These are phyloP conservation scores for Boletus edulis DNA, from an alignment of 768 basidiomycete genomes.

Conservation along the genomic window DNA sequence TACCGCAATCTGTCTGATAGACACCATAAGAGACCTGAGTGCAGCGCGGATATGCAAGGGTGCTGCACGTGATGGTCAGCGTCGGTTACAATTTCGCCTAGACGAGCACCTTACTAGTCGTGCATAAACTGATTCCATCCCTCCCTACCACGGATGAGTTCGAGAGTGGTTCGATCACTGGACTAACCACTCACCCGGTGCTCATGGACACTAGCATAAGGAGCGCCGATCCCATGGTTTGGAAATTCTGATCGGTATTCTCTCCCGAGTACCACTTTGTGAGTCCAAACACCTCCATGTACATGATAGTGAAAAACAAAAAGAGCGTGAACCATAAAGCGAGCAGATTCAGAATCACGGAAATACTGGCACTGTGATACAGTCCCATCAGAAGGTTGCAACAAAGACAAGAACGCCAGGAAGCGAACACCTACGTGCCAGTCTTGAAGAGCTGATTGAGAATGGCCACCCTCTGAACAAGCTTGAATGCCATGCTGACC, in stretches of 20 bases:
- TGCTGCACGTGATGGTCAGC: slow-evolving; percentile 40
- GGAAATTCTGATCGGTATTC: slow-evolving; percentile 60
- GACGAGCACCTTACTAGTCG: slow-evolving; percentile 59
- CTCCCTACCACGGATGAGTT: slow-evolving; percentile 50
- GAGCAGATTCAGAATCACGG: slow-evolving; percentile 80
- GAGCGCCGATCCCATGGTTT: slow-evolving; percentile 71
- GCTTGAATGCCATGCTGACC: slow-evolving; percentile 90
- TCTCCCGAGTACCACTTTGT: slow-evolving; percentile 81
- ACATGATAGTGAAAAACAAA: slow-evolving; percentile 87
- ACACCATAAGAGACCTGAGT: slow-evolving; percentile 49
- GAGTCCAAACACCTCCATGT: slow-evolving; percentile 86
- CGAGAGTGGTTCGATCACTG: neutral
- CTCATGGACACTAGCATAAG: slow-evolving; percentile 93
- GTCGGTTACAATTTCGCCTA: neutral
- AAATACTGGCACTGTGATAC: slow-evolving; percentile 69
- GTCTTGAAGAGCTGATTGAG: slow-evolving; percentile 97
- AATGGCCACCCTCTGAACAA: slow-evolving; percentile 83
- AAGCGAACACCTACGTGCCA: slow-evolving; percentile 62
- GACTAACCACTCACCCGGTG: slow-evolving; percentile 63
- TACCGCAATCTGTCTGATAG: slow-evolving; percentile 84
- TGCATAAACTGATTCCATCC: slow-evolving; percentile 99
- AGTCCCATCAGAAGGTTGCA: neutral
- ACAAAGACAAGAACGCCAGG: neutral
- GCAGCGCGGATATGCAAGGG: slow-evolving; percentile 77
- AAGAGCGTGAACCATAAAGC: slow-evolving; percentile 88